Conservation (phyloP, 2,329 filamentous ascomycete genomes). For the Trichoderma sp. region DNA sequence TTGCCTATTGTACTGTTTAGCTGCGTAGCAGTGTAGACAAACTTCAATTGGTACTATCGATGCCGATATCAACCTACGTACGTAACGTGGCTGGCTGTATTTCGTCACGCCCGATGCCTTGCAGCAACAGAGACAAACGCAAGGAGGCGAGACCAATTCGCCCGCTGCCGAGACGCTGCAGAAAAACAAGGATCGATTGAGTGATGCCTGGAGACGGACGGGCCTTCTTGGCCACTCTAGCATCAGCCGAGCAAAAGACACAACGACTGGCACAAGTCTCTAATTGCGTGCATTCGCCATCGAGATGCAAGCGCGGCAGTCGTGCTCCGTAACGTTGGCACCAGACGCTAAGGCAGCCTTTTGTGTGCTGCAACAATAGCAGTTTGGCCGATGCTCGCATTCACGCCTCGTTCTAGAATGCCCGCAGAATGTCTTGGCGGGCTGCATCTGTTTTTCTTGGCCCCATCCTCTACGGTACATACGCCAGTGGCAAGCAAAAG, state of each 20-base stretch:
- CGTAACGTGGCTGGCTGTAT: not conserved
- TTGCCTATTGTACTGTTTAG: not conserved
- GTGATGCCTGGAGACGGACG: not conserved
- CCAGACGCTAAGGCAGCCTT: not conserved
- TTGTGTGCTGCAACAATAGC: not conserved
- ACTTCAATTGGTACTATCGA: not conserved
- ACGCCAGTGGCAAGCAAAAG: not conserved
- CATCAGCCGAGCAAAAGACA: not conserved
- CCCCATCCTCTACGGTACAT: not conserved
- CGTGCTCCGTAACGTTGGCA: not conserved
- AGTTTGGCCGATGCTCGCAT: not conserved
- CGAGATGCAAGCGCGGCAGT: slow-evolving; percentile 2
- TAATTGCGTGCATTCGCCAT: slow-evolving; percentile 2
- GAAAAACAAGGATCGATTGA: not conserved
- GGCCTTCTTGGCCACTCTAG: not conserved
- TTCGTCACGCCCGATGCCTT: not conserved
- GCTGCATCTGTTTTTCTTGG: not conserved
- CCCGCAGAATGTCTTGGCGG: slow-evolving; percentile 15
- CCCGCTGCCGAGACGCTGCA: not conserved
- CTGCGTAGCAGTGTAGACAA: not conserved
- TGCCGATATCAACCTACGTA: not conserved
- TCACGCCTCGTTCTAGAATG: slow-evolving; percentile 16
- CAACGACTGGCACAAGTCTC: not conserved
- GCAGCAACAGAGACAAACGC: not conserved
- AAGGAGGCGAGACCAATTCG: not conserved